Conservation (phyloP, 805 yeast genomes). For the Cyberlindnera subsufficiens region DNA sequence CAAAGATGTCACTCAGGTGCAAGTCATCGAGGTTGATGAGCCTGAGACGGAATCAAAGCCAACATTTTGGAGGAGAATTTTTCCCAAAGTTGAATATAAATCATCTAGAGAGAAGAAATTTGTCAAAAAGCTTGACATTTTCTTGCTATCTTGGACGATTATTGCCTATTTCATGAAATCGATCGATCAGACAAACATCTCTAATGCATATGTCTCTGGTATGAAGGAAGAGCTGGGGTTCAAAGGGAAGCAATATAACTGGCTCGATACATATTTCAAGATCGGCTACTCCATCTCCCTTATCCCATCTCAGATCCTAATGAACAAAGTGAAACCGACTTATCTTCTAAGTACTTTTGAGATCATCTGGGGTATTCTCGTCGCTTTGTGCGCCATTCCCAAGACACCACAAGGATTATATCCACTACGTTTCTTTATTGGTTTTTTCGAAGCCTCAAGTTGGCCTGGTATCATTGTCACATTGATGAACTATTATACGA, state of each 20-base stretch:
- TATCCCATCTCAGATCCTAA: conserved; percentile 57
- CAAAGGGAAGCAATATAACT: conserved; percentile 40
- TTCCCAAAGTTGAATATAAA: conserved; percentile 1
- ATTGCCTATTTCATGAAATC: conserved; percentile 51
- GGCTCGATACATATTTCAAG: conserved; percentile 52
- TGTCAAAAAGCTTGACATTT: conserved; percentile 9
- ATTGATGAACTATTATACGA: conserved; percentile 30
- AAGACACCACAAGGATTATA: conserved; percentile 28
- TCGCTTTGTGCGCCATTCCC: conserved; percentile 47
- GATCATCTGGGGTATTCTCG: conserved; percentile 63
- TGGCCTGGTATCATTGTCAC: conserved; percentile 38
- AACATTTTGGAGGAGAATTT: conserved; percentile 2
- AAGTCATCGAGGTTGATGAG: neutral
- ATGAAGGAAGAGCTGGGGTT: conserved; percentile 37
- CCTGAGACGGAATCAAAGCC: neutral
- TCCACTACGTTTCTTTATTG: conserved; percentile 61
- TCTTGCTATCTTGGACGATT: conserved; percentile 6
- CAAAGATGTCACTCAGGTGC: no score
- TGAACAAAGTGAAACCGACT: conserved; percentile 52
- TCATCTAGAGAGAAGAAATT: conserved; percentile 7
- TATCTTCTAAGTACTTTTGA: conserved; percentile 46
- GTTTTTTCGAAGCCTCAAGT: conserved; percentile 60
- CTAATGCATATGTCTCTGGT: conserved; percentile 63
- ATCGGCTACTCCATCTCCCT: conserved; percentile 61
- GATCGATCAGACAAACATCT: conserved; percentile 53